A percentile compares a stretch with the other conserved stretches of the same genome.
These are phyloP conservation scores for Pleurotus pulmonarius DNA, from an alignment of 768 basidiomycete species.

Conservation along the genomic window DNA sequence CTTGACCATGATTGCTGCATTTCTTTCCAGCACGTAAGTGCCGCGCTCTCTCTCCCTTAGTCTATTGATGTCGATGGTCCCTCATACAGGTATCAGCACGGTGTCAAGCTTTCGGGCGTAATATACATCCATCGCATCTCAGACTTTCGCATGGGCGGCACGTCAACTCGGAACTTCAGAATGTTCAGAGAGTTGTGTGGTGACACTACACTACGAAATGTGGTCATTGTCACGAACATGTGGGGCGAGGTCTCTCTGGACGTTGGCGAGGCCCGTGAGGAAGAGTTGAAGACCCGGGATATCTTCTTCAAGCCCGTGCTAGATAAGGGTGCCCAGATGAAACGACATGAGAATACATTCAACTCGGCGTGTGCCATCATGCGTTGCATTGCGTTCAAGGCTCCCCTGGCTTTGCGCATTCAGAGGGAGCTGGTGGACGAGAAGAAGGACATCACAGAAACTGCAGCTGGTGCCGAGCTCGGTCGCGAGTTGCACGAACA, in stretches of 20 bases:
- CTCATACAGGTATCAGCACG: slow-evolving; percentile 5
- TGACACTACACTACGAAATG: slow-evolving; percentile 35
- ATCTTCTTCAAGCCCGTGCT: slow-evolving; percentile 42
- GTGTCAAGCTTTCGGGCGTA: slow-evolving; percentile 32
- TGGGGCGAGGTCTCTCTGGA: slow-evolving; percentile 36
- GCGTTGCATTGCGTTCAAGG: slow-evolving; percentile 20
- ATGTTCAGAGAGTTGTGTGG: slow-evolving; percentile 47
- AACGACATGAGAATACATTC: slow-evolving; percentile 31
- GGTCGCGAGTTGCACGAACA: slow-evolving; percentile 12
- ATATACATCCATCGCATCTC: slow-evolving; percentile 42
- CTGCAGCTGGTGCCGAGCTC: slow-evolving; percentile 24
- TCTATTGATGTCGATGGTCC: not conserved
- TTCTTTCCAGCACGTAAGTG: slow-evolving; percentile 15
- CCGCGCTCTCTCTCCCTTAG: not conserved
- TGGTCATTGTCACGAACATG: slow-evolving; percentile 47
- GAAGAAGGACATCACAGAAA: slow-evolving; percentile 26
- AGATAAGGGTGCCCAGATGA: slow-evolving; percentile 33
- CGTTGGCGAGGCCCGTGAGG: slow-evolving; percentile 25
- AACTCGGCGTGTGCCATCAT: slow-evolving; percentile 27
- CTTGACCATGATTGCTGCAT: slow-evolving; percentile 27
- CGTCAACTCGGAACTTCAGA: slow-evolving; percentile 36
- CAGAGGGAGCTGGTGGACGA: slow-evolving; percentile 17
- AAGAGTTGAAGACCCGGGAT: slow-evolving; percentile 22
- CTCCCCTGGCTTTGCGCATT: slow-evolving; percentile 12
- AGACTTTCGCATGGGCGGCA: slow-evolving; percentile 37